Conservation (phyloP, 2,329 filamentous ascomycete species). For the Knoxdaviesia proteae region DNA sequence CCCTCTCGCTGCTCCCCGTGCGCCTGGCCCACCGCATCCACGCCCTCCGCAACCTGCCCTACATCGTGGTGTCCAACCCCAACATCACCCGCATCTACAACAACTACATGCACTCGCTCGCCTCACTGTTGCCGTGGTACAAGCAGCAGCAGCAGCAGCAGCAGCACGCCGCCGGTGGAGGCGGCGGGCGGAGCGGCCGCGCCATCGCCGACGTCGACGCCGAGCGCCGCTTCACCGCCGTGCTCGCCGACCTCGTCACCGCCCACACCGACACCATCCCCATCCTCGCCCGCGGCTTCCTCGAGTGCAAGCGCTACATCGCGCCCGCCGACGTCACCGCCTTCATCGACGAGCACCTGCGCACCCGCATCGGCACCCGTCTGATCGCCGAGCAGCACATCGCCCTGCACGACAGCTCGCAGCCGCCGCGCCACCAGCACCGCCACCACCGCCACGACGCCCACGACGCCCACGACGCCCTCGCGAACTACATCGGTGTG, state of each 20-base stretch:
- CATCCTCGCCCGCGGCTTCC: constrained; percentile 73
- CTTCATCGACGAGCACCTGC: constrained; percentile 84
- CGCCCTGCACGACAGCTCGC: constrained; percentile 54
- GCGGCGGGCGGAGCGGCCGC: constrained; percentile 4
- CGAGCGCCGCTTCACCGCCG: constrained; percentile 77
- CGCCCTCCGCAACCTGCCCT: constrained; percentile 79
- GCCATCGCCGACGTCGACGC: constrained; percentile 48
- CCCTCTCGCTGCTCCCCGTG: constrained; percentile 74
- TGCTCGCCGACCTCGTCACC: constrained; percentile 84
- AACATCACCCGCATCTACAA: constrained; percentile 87
- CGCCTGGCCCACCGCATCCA: constrained; percentile 88
- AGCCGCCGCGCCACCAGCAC: constrained; percentile 35
- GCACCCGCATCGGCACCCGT: constrained; percentile 81
- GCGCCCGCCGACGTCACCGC: constrained; percentile 61
- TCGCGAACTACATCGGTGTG: constrained; percentile 66
- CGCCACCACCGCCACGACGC: constrained; percentile 35
- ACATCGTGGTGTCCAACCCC: constrained; percentile 95
- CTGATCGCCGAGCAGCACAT: constrained; percentile 95
- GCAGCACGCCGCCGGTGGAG: constrained; percentile 21
- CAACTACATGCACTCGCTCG: constrained; percentile 87
- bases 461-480: constrained; percentile 29
- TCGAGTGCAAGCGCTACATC: constrained; percentile 86
- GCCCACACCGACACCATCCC: constrained; percentile 92
- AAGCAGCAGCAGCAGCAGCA: constrained; percentile 1
- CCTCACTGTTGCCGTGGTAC: constrained; percentile 66